Conservation (phyloP, 495 filamentous ascomycete genomes). For the Annulohypoxylon maeteangense region DNA sequence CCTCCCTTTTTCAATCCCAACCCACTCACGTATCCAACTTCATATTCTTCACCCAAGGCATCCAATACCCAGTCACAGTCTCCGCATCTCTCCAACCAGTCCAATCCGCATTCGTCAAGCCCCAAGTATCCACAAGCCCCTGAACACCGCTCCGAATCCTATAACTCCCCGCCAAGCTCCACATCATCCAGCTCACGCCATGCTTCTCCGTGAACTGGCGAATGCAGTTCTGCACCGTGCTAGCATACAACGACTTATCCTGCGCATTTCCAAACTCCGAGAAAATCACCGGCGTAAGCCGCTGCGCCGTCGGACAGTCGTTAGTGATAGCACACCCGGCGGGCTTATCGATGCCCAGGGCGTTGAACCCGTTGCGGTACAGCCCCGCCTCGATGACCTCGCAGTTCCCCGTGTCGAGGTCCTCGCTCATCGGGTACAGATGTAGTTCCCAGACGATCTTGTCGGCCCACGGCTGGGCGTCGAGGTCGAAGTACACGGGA, state of each 20-base stretch:
- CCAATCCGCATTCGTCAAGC: slow-evolving; percentile 54
- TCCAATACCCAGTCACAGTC: slow-evolving; percentile 51
- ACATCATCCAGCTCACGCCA: slow-evolving; percentile 64
- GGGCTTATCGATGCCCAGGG: slow-evolving; percentile 52
- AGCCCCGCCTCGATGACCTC: slow-evolving; percentile 55
- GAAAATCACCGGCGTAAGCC: slow-evolving; percentile 58
- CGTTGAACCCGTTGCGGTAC: slow-evolving; percentile 60
- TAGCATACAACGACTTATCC: slow-evolving; percentile 51
- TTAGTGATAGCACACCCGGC: slow-evolving; percentile 40
- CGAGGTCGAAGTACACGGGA: slow-evolving; percentile 46
- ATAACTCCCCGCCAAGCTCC: slow-evolving; percentile 67
- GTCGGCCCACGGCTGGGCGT: slow-evolving; percentile 46
- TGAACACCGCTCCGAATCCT: slow-evolving; percentile 60
- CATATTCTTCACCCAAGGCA: slow-evolving; percentile 52
- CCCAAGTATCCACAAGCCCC: slow-evolving; percentile 62
- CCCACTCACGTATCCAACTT: slow-evolving; percentile 25
- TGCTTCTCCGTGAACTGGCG: slow-evolving; percentile 56
- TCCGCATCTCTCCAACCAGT: slow-evolving; percentile 52
- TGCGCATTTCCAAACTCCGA: slow-evolving; percentile 62
- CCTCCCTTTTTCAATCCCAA: background rate
- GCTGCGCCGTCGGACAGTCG: slow-evolving; percentile 42
- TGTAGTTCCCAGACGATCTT: slow-evolving; percentile 68
- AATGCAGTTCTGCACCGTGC: slow-evolving; percentile 60
- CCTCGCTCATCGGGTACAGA: slow-evolving; percentile 59
- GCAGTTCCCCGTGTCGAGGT: slow-evolving; percentile 56